These are phyloP conservation scores for Ophiostoma sp. DNA, from an alignment of 2,329 filamentous ascomycete species.

Conservation along the genomic window DNA sequence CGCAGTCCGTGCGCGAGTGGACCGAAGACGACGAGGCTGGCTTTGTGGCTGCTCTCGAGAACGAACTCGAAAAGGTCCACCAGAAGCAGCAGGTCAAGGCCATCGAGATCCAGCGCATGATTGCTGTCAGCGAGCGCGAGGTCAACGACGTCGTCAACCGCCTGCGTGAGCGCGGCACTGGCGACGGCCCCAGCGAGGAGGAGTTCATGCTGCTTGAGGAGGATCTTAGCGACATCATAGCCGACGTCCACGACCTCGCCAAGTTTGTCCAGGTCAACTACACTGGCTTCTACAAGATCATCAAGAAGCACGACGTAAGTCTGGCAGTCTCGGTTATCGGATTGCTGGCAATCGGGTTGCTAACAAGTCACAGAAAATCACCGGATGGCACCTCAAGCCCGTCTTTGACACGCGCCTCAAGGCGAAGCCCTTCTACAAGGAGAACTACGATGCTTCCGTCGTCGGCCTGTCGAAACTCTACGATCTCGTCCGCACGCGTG, in stretches of 20 bases:
- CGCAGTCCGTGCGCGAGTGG: constrained; percentile 61
- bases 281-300: constrained; percentile 98
- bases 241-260: constrained; percentile 93
- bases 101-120: constrained; percentile 88
- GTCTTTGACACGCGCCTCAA: constrained; percentile 94
- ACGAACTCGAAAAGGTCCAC: constrained; percentile 94
- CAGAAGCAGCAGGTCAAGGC: constrained; percentile 97
- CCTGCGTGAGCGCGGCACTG: constrained; percentile 57
- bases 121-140: constrained; percentile 80
- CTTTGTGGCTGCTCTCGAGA: constrained; percentile 82
- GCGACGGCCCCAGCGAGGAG: constrained; percentile 68
- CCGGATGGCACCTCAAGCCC: constrained; percentile 84
- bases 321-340: background rate
- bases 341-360: background rate
- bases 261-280: constrained; percentile 99
- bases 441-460: constrained; percentile 95
- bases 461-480: constrained; percentile 93
- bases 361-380: constrained; percentile 65
- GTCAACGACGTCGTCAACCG: constrained; percentile 80
- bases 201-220: constrained; percentile 93
- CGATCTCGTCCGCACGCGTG: constrained; percentile 86
- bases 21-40: constrained; percentile 83
- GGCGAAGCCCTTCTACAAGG: constrained; percentile 96
- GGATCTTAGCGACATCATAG: constrained; percentile 94
- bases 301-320: constrained; percentile 96